phyloP scores from a whole-genome alignment of 2,329 filamentous ascomycete genomes.

The Arthrobotrys entomopaga region DNA sequence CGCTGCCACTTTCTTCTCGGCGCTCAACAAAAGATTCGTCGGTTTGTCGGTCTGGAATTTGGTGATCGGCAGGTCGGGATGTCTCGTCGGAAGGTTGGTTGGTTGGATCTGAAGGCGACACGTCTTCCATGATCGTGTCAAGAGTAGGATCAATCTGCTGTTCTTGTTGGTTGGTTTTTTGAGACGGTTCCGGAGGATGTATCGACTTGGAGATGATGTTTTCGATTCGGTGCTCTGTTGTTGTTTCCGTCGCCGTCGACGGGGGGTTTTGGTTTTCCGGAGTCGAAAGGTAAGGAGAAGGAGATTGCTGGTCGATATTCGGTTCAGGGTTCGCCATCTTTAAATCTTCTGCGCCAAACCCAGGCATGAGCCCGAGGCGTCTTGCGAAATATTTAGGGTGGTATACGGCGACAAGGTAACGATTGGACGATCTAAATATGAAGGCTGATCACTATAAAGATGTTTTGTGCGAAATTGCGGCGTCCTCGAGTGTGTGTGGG shows the following conservation, averaged over 20 bases:
- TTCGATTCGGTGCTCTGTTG: constrained; percentile 39
- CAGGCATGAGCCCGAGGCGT: constrained; percentile 45
- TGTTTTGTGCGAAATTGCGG: constrained; percentile 29
- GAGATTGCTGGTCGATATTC: constrained; percentile 37
- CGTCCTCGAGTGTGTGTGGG: constrained; percentile 13
- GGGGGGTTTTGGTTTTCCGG: constrained; percentile 29
- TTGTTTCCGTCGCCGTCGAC: constrained; percentile 21
- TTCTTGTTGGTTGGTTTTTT: constrained; percentile 19
- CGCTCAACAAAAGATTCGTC: constrained; percentile 49
- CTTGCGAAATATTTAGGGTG: neutral
- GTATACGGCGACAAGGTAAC: neutral
- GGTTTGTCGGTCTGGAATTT: constrained; percentile 38
- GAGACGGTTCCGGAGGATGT: constrained; percentile 13
- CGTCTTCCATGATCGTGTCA: constrained; percentile 50
- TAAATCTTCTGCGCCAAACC: constrained; percentile 29
- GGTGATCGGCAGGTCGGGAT: constrained; percentile 34
- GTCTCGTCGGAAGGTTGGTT: constrained; percentile 20
- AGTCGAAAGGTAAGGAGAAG: constrained; percentile 48
- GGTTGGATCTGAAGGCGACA: constrained; percentile 10
- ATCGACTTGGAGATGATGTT: constrained; percentile 34
- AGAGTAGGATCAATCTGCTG: constrained; percentile 46
- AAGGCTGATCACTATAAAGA: constrained; percentile 10
- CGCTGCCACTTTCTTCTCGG: constrained; percentile 46
- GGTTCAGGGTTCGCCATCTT: constrained; percentile 53
- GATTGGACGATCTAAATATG: neutral